phyloP scores from a whole-genome alignment of 2,329 filamentous ascomycete species.

The Teratosphaeria nubilosa region DNA sequence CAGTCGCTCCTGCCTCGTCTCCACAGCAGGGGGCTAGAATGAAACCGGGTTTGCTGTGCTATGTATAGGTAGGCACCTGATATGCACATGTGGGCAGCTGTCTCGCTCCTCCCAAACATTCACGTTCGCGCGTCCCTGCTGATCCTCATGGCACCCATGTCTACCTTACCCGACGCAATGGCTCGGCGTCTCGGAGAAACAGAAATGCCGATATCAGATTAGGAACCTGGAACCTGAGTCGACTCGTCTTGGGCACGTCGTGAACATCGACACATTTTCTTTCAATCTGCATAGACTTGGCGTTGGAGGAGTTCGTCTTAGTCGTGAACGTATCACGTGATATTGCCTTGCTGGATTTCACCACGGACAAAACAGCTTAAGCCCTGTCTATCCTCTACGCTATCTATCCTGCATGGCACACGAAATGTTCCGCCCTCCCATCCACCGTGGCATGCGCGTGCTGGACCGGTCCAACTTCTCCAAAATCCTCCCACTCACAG shows the following conservation, averaged over 20 bases:
- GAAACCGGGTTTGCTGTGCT: too few species aligned
- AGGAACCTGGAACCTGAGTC: too few species aligned
- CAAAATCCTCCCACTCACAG: conserved; percentile 64
- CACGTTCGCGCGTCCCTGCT: background rate
- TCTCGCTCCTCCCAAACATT: background rate
- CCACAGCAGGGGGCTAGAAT: too few species aligned
- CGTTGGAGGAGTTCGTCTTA: background rate
- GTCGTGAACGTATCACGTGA: background rate
- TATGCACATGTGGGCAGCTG: too few species aligned
- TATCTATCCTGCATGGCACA: conserved; percentile 13
- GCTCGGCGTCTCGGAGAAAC: background rate
- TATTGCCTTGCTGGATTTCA: background rate
- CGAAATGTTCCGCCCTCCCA: conserved; percentile 64
- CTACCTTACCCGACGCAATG: background rate
- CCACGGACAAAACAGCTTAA: background rate
- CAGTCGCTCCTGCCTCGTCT: background rate
- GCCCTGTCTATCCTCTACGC: background rate
- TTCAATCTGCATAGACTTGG: background rate
- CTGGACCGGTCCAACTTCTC: conserved; percentile 79
- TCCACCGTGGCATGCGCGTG: conserved; percentile 66
- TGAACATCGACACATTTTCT: background rate
- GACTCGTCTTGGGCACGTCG: background rate
- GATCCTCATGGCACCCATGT: background rate
- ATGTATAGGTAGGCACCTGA: too few species aligned
- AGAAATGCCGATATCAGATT: background rate